Percentiles rank a stretch among this genome's conserved stretches.
Evolutionary conservation across 495 filamentous ascomycete genomes (phyloP).

Genomic region (Penicillium angulare): DNA sequence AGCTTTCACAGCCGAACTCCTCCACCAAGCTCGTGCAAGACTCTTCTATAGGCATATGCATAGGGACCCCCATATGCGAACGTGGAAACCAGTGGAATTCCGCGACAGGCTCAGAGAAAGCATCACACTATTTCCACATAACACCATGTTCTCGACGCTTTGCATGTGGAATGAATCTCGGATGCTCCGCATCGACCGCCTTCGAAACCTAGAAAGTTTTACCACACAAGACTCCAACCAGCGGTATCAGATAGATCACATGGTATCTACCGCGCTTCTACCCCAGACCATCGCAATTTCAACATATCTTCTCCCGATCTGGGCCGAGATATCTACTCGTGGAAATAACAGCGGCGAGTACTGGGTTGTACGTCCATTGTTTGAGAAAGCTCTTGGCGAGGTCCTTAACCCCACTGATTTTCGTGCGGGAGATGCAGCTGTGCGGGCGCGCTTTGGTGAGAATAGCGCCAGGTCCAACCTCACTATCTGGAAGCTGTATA

Average conservation of each 20-base stretch:
- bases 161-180: conserved; percentile 69
- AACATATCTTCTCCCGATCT: conserved; percentile 62
- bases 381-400: conserved; percentile 63
- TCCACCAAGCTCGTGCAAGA: conserved; percentile 65
- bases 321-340: conserved; percentile 54
- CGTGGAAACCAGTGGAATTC: conserved; percentile 63
- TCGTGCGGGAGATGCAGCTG: conserved; percentile 19
- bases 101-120: conserved; percentile 58
- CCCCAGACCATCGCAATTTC: conserved; percentile 42
- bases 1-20: conserved; percentile 45
- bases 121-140: conserved; percentile 65
- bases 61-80: conserved; percentile 33
- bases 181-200: conserved; percentile 68
- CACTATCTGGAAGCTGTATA: conserved; percentile 65
- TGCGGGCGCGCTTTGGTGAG: conserved; percentile 27
- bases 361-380: conserved; percentile 62
- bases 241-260: not conserved
- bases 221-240: not conserved
- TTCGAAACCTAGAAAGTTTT: conserved; percentile 49
- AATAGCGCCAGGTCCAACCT: conserved; percentile 41
- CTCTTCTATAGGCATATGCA: conserved; percentile 67
- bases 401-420: conserved; percentile 9
- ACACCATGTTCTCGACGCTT: conserved; percentile 73
- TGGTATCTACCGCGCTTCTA: not conserved
- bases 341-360: conserved; percentile 43